These are phyloP conservation scores for Phytophthora fragariae DNA, from an alignment of 352 stramenopile genomes.

Conservation along the genomic window DNA sequence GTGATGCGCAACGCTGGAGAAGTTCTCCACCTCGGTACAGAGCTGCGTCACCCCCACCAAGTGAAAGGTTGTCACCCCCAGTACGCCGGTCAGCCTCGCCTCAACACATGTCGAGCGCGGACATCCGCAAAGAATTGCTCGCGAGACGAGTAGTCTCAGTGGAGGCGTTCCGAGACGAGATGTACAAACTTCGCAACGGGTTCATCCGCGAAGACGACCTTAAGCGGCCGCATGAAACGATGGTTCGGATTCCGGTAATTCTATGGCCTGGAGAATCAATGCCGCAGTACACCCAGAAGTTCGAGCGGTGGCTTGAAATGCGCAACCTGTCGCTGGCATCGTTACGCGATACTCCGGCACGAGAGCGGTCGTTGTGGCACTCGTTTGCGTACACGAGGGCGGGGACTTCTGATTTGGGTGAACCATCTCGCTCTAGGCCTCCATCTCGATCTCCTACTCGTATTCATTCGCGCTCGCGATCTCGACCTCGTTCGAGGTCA, in stretches of 20 bases:
- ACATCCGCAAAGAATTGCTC: slow-evolving; percentile 28
- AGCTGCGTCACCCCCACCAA: slow-evolving; percentile 15
- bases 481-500: slow-evolving; percentile 24
- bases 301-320: slow-evolving; percentile 37
- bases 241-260: slow-evolving; percentile 34
- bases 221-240: slow-evolving; percentile 31
- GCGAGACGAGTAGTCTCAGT: slow-evolving; percentile 40
- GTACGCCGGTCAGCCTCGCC: slow-evolving; percentile 18
- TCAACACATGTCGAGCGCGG: background rate
- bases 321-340: slow-evolving; percentile 21
- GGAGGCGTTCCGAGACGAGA: slow-evolving; percentile 38
- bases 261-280: slow-evolving; percentile 35
- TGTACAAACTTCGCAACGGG: slow-evolving; percentile 33
- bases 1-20: slow-evolving; percentile 7
- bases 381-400: slow-evolving; percentile 38
- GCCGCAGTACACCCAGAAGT: slow-evolving; percentile 34
- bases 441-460: slow-evolving; percentile 11
- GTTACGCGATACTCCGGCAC: slow-evolving; percentile 27
- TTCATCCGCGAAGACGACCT: slow-evolving; percentile 36
- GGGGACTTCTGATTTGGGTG: slow-evolving; percentile 14
- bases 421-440: background rate
- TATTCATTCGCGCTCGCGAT: slow-evolving; percentile 11
- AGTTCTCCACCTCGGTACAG: slow-evolving; percentile 10
- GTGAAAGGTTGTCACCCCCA: slow-evolving; percentile 7
- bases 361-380: slow-evolving; percentile 41